A percentile compares a stretch with the other conserved stretches of the same genome.
phyloP scores from a whole-genome alignment of 345 rosid species.

The Eucalyptus tenuipes region DNA sequence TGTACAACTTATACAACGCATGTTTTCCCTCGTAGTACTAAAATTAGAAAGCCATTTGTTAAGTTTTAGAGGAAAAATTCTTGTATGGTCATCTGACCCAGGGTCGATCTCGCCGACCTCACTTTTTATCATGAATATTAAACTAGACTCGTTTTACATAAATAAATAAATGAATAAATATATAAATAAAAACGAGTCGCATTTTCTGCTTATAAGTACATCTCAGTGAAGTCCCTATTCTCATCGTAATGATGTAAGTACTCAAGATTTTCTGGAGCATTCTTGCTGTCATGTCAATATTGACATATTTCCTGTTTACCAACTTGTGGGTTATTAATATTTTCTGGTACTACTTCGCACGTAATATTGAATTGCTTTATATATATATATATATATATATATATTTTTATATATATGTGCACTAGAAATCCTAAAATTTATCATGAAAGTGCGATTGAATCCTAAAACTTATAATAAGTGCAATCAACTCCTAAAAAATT shows the following conservation, averaged over 20 bases:
- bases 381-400: too few relatives aligned
- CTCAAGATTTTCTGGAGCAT: background rate
- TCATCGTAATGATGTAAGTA: background rate
- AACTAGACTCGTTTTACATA: background rate
- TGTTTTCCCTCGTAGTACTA: background rate
- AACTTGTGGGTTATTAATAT: background rate
- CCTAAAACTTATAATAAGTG: too few relatives aligned
- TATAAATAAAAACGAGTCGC: background rate
- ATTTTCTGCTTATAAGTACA: background rate
- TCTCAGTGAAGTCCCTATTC: background rate
- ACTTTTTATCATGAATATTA: background rate
- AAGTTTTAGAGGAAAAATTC: background rate
- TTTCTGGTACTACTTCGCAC: background rate
- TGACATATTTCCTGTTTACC: background rate
- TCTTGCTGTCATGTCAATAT: background rate
- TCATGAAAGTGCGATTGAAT: rapidly evolving
- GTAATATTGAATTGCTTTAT: background rate
- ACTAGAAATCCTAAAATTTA: too few relatives aligned
- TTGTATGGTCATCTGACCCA: background rate
- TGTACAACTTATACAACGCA: background rate
- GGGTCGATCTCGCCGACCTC: background rate
- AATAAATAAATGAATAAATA: background rate
- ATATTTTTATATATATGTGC: too few relatives aligned
- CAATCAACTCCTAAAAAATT: too few relatives aligned
- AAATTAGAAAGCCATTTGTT: background rate